Evolutionary conservation across 768 basidiomycete species (phyloP), one percentile per base, ranked within the genome.

Genomic region (Kwoniella sp.): DNA sequence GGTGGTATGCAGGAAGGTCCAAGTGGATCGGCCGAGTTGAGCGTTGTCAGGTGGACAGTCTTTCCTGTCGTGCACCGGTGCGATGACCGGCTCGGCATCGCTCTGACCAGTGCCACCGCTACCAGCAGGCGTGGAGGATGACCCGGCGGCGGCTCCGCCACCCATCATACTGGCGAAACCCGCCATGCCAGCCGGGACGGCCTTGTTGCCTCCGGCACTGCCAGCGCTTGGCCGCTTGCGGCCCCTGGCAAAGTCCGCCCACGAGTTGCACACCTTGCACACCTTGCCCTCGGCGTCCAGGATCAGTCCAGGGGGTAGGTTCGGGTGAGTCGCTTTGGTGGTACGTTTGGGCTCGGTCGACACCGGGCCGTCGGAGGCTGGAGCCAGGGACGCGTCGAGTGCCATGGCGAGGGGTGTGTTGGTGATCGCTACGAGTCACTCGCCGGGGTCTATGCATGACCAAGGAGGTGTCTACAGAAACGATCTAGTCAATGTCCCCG

Each of bases 1-100:
- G 5, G 93, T 86, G 8, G 90, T 85, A 68, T 96, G 93, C 27
- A 98, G 79, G 80, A 98, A 98, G 14, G 90, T 86, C 93, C 93
- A 96, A 1, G 93, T 93, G 38, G 92, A 86, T 42, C 84, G 83
- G 2, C 93, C 93, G 42, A 98, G 84, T 53, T 83, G 79, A 68
- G 91, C 89, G 38, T 85, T 84, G 73, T 96, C 92, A 0, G 91
- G 84, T 11, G 93, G 93, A 69, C 93, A 98, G 50, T 87, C 78
- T 4, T 77, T 76, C 1, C 82, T 81, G 19, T 79, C 82, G 23
- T n/a, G n/a, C n/a, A n/a, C n/a, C n/a, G n/a, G n/a, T n/a, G n/a
- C n/a, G n/a, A n/a, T n/a, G n/a, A n/a, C n/a, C n/a, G n/a, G n/a
- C n/a, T n/a, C n/a, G n/a, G n/a, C n/a, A 26, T 17, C 31, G 43